Evolutionary conservation across 139 green algal genomes (phyloP).

Genomic region (Chlamydomonas sphaeroides): DNA sequence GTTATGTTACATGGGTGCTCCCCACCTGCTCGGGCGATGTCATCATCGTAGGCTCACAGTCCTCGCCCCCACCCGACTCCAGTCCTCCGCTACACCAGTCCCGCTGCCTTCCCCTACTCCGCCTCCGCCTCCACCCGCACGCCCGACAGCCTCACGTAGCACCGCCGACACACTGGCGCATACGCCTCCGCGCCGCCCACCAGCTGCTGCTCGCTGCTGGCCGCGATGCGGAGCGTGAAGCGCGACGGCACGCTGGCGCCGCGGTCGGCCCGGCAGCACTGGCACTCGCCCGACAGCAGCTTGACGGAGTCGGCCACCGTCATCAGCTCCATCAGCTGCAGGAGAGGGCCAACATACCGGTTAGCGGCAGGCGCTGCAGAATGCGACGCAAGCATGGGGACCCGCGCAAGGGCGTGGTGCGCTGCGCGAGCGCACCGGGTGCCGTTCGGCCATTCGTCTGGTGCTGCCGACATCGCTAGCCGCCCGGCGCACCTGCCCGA

Average conservation of each 20-base stretch:
- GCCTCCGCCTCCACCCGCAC: neutral
- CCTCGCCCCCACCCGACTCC: too few relatives aligned
- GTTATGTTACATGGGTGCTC: too few relatives aligned
- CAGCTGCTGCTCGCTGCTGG: slow-evolving; percentile 59
- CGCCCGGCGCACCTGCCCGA: slow-evolving; percentile 1
- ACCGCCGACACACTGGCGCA: slow-evolving; percentile 78
- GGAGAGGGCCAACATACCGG: neutral
- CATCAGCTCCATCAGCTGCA: slow-evolving; percentile 58
- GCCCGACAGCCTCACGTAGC: slow-evolving; percentile 63
- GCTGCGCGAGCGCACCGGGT: too few relatives aligned
- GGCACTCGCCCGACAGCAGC: slow-evolving; percentile 78
- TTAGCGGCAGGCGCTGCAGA: too few relatives aligned
- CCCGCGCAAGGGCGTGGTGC: too few relatives aligned
- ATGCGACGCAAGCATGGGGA: too few relatives aligned
- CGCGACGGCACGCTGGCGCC: slow-evolving; percentile 26
- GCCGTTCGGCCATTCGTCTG: too few relatives aligned
- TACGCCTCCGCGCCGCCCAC: slow-evolving; percentile 89
- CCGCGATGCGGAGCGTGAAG: slow-evolving; percentile 80
- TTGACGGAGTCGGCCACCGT: slow-evolving; percentile 80
- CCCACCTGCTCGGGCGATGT: too few relatives aligned
- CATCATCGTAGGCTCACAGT: too few relatives aligned
- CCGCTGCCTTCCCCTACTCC: neutral
- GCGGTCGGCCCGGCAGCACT: slow-evolving; percentile 60
- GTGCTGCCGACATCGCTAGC: too few relatives aligned
- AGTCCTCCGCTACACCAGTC: too few relatives aligned